Conservation (phyloP, 306 rosid species). For the Arachis hypogaea region DNA sequence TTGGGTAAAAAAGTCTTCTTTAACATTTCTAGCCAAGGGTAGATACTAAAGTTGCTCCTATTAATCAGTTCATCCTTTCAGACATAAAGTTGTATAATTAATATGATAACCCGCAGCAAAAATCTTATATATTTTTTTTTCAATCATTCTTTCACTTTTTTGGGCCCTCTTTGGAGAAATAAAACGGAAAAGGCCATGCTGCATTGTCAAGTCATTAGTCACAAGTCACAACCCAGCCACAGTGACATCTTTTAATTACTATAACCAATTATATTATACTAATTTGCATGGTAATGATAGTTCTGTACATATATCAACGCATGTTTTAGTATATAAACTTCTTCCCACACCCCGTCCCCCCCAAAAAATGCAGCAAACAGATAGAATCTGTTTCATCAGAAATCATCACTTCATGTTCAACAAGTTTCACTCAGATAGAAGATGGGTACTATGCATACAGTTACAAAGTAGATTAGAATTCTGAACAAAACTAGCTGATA, state of each 20-base stretch:
- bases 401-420: conserved; percentile 2
- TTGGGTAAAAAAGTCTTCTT: background rate
- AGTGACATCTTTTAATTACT: background rate
- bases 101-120: background rate
- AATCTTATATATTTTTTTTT: background rate
- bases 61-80: conserved; percentile 1
- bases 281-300: background rate
- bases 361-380: background rate
- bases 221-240: background rate
- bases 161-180: background rate
- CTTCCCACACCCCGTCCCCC: background rate
- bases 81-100: background rate
- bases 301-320: background rate
- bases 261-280: background rate
- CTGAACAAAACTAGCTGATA: conserved; percentile 10
- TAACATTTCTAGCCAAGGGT: background rate
- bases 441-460: background rate
- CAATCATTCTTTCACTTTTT: background rate
- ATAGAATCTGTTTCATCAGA: background rate
- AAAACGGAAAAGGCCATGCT: background rate
- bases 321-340: background rate
- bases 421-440: conserved; percentile 15
- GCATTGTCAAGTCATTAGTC: background rate
- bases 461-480: background rate
- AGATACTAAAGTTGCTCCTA: background rate